Evolutionary conservation across 164 flowering plant genomes (phyloP), one percentile per base, ranked within the genome.

Genomic region (Sedum album): DNA sequence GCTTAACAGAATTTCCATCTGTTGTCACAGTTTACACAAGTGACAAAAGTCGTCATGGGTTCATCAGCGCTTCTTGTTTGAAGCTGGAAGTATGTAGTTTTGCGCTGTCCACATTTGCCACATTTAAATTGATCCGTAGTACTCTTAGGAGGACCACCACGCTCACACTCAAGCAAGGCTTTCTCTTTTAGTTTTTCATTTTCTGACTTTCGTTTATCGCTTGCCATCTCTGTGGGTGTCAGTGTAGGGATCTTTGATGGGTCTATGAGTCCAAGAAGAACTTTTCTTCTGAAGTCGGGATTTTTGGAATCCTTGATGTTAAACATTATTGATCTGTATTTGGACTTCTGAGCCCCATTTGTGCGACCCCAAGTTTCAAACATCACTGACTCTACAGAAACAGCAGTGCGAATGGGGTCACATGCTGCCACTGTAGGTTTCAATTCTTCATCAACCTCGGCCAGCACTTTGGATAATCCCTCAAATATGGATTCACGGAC

Each of bases 61-160:
- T 94, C 99, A 85, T 94, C 99, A 2, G 97, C 96, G 83, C 97
- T 91, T 76, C 99, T 78, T 30, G 96, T 94, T 78, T 94, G 99
- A 89, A 94, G 31, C 62, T 91, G 97, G 72, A 88, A 78, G 77
- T 94, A 94, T 21, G 96, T 91, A 60, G 77, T 61, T 79, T 91
- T 85, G 65, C 90, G 85, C 76, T 94, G 88, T 53, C 85, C 86
- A 71, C 99, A 94, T 7, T 93, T 80, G 18, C 91, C 93, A 65
- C 99, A 94, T 77, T 75, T 86, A 78, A 94, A 94, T 73, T 87
- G 89, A 75, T 88, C 87, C 6, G 97, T 91, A 18, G 93, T 86
- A 60, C 91, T 94, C 67, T 85, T 77, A 30, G 86, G 81, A 15
- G 80, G 64, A 1, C 42, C 81, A 20, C 79, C 91, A 4, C 87